These are phyloP conservation scores for Ophiostoma perfectum DNA, from an alignment of 2,329 filamentous ascomycete genomes.

Conservation along the genomic window DNA sequence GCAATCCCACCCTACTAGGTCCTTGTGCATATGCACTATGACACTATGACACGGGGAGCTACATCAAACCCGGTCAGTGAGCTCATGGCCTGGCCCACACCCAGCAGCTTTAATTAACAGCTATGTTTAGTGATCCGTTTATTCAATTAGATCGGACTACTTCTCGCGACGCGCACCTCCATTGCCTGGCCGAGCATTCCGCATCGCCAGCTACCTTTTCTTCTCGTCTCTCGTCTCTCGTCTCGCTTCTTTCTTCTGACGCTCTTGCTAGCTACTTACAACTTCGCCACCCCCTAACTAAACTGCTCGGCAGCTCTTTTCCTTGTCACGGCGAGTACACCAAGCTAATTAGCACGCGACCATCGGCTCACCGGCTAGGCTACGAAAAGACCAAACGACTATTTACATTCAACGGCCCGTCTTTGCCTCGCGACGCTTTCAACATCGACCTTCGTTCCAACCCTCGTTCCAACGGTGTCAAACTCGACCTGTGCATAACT, in stretches of 20 bases:
- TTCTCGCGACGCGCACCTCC: conserved; percentile 1
- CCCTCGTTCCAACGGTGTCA: too few relatives aligned
- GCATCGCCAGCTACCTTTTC: neutral
- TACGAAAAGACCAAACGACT: neutral
- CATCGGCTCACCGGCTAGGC: neutral
- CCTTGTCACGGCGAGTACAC: neutral
- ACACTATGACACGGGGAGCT: neutral
- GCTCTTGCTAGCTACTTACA: neutral
- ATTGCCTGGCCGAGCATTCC: conserved; percentile 7
- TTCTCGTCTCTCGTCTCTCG: neutral
- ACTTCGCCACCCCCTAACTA: neutral
- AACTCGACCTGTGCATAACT: too few relatives aligned
- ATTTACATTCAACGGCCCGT: neutral
- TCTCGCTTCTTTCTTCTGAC: neutral
- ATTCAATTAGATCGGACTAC: neutral
- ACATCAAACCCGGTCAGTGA: too few relatives aligned
- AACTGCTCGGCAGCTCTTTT: neutral
- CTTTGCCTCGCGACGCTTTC: neutral
- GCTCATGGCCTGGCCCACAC: too few relatives aligned
- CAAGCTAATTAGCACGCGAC: neutral
- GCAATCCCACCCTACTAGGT: neutral
- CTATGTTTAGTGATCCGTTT: neutral
- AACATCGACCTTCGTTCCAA: too few relatives aligned
- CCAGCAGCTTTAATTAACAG: neutral
- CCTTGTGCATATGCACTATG: neutral